Evolutionary conservation across 169 alveolate genomes (phyloP).

Genomic region (Haemoproteus tartakovskyi): DNA sequence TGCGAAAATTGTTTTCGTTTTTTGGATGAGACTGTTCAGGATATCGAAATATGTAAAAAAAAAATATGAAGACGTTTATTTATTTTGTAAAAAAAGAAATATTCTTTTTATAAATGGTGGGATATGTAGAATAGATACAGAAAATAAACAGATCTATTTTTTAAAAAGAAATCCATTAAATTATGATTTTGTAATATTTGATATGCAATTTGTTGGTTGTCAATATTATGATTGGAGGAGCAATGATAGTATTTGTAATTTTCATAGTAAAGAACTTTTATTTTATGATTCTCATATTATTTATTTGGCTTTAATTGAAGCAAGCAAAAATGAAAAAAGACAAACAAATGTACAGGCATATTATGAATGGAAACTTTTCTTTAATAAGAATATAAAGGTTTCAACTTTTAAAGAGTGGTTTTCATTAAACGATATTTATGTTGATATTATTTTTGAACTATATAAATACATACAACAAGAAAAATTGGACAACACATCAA

Average conservation of each 20-base stretch:
- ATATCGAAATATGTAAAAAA: slow-evolving; percentile 30
- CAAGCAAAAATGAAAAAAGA: not conserved
- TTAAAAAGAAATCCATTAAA: slow-evolving; percentile 29
- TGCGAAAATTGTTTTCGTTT: slow-evolving; percentile 35
- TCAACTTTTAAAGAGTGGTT: slow-evolving; percentile 27
- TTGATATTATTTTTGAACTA: slow-evolving; percentile 18
- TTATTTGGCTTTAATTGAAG: slow-evolving; percentile 24
- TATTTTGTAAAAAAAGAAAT: slow-evolving; percentile 60
- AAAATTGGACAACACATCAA: not conserved
- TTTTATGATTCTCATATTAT: slow-evolving; percentile 52
- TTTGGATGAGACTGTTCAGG: slow-evolving; percentile 20
- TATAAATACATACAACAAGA: not conserved
- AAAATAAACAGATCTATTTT: slow-evolving; percentile 13
- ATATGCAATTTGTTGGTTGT: slow-evolving; percentile 15
- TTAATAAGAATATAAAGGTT: slow-evolving; percentile 8
- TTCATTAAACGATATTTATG: slow-evolving; percentile 53
- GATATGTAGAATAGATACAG: slow-evolving; percentile 7
- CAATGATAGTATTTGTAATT: slow-evolving; percentile 43
- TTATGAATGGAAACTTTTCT: slow-evolving; percentile 4
- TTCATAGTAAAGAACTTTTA: slow-evolving; percentile 28
- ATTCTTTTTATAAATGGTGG: slow-evolving; percentile 47
- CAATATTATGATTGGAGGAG: slow-evolving; percentile 2
- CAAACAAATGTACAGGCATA: slow-evolving; percentile 1
- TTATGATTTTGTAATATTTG: slow-evolving; percentile 56
- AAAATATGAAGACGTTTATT: slow-evolving; percentile 30